Base-by-base conservation (phyloP, 192 early-diverging fungal genomes). In the Dissophora globulifera region DNA sequence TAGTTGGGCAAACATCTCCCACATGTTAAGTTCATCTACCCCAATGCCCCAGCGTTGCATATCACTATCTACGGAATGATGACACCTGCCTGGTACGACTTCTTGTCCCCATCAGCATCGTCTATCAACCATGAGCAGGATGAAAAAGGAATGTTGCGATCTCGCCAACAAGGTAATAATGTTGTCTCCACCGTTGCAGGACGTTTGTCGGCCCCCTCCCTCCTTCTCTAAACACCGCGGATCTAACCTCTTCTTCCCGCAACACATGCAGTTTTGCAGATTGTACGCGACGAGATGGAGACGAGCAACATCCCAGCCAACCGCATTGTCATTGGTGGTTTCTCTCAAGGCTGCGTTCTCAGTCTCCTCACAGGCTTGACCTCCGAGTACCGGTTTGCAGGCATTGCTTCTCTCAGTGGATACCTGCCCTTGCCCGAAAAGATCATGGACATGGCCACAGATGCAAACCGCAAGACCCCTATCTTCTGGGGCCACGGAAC, bases 81-180 rank as follows among this genome's bases (percentile, higher is more conserved):
- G 15, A 95, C 96, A 89, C 95, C 95, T 10, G 90, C 85, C n/a
- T 97, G 95, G 95, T 97, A 93, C 79, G 93, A 97, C 62, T 90
- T 97, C 55, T 65, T 55, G 32, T 69, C 74, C 10, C 75, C 91
- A 13, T 67, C 85, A 41, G 50, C 76, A 13, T 67, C 85, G 41
- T 53, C 76, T 10, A 71, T 82, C 15, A 75, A 86, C 8, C 62
- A 76, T 23, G 60, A 79, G 50, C 90, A 93, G 61, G 94, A 97
- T 79, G 84, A 90, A 59, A 63, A 67, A 19, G 93, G 94, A 2
- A 83, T 95, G 86, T 60, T 88, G 17, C 67, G 48, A 1, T 41
- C 40, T 13, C 42, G 48, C 33, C 79, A 83, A 22, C 54, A 78
- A 51, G 58, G 78, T 58, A 69, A 43, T 25, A n/a, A n/a, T n/a